These are phyloP conservation scores for Podospora pseudopauciseta DNA, from an alignment of 495 filamentous ascomycete species.

Conservation along the genomic window DNA sequence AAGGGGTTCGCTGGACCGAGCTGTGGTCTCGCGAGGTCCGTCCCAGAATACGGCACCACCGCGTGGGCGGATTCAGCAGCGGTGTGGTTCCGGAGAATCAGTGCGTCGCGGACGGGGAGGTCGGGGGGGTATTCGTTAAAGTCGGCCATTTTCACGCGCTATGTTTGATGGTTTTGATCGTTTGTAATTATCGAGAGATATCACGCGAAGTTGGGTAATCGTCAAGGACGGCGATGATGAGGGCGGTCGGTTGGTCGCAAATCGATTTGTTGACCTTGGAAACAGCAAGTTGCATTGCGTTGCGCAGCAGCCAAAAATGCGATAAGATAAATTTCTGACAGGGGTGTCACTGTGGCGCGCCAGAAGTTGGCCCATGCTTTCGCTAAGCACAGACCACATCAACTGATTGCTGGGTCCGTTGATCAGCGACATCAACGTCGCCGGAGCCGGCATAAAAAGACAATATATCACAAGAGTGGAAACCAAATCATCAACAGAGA, in stretches of 20 bases:
- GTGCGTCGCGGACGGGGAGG: slow-evolving; percentile 53
- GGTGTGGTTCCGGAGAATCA: slow-evolving; percentile 49
- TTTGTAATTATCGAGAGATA: too few relatives aligned
- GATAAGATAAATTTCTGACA: neutral
- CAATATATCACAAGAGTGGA: neutral
- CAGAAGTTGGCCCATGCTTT: neutral
- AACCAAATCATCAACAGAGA: neutral
- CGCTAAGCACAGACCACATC: neutral
- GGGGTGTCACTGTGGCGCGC: neutral
- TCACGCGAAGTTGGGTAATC: too few relatives aligned
- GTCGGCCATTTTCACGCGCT: slow-evolving; percentile 43
- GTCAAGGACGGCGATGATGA: too few relatives aligned
- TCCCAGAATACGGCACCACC: slow-evolving; percentile 61
- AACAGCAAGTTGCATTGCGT: neutral
- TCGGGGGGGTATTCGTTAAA: slow-evolving; percentile 56
- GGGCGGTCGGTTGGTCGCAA: too few relatives aligned
- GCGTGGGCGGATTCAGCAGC: slow-evolving; percentile 45
- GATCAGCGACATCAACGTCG: neutral
- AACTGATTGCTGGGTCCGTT: neutral
- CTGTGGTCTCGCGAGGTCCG: slow-evolving; percentile 62
- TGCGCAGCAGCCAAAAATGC: neutral
- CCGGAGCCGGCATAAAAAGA: neutral
- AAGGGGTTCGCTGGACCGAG: slow-evolving; percentile 82
- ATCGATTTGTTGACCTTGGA: too few relatives aligned
- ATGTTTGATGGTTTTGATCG: neutral